Conservation (phyloP, 2,329 filamentous ascomycete species). For the Grosmannia serpens region DNA sequence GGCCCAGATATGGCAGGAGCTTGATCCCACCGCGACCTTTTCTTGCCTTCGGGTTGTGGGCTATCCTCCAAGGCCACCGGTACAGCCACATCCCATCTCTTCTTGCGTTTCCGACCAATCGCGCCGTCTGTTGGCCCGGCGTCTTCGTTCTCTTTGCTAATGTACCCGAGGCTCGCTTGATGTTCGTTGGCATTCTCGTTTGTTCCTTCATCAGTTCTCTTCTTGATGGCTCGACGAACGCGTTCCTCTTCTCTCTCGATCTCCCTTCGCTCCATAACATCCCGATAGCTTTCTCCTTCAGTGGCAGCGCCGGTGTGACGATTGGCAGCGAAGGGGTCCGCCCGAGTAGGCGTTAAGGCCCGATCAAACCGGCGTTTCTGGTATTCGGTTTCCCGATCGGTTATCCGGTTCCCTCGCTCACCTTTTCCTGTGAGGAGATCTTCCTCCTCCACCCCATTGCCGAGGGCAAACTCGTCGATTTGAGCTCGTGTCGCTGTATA, state of each 20-base stretch:
- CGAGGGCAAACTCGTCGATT: constrained; percentile 86
- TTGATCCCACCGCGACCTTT: constrained; percentile 82
- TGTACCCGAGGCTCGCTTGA: constrained; percentile 62
- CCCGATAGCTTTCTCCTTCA: constrained; percentile 73
- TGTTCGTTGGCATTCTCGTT: constrained; percentile 54
- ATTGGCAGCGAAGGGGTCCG: constrained; percentile 74
- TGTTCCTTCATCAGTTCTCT: constrained; percentile 49
- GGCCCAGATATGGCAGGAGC: constrained; percentile 46
- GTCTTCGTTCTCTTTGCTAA: constrained; percentile 60
- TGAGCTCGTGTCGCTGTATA: constrained; percentile 89
- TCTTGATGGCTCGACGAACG: constrained; percentile 67
- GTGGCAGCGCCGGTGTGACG: constrained; percentile 55
- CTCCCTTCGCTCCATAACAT: constrained; percentile 83
- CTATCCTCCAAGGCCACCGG: constrained; percentile 28
- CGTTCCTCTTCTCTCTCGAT: constrained; percentile 89
- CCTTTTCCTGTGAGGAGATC: constrained; percentile 72
- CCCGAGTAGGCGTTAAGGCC: constrained; percentile 71
- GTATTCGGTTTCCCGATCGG: constrained; percentile 91
- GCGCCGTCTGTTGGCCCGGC: constrained; percentile 53
- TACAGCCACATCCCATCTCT: constrained; percentile 81
- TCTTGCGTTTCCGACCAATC: constrained; percentile 71
- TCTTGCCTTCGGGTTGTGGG: constrained; percentile 47
- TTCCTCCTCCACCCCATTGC: constrained; percentile 78
- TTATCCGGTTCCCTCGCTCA: constrained; percentile 83
- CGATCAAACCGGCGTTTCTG: constrained; percentile 92